Evolutionary conservation across 2,329 filamentous ascomycete species (phyloP).

Genomic region (Plectosphaerella plurivora): DNA sequence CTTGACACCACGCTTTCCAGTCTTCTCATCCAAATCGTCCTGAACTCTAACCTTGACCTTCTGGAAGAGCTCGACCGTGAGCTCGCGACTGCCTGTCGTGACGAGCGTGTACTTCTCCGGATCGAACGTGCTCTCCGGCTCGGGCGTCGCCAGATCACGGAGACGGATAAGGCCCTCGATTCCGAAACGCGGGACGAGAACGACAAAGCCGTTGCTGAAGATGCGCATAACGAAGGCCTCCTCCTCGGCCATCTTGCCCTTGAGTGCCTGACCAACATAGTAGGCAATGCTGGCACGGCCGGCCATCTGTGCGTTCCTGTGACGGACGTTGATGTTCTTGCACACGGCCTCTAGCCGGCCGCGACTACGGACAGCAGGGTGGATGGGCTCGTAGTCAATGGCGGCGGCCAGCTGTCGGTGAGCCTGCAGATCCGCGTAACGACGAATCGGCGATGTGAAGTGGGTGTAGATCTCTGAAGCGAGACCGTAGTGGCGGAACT

Average conservation of each 20-base stretch:
- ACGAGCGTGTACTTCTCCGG: slow-evolving; percentile 76
- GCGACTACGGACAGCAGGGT: slow-evolving; percentile 74
- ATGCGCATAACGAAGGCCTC: slow-evolving; percentile 96
- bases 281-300: slow-evolving; percentile 94
- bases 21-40: slow-evolving; percentile 89
- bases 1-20: slow-evolving; percentile 91
- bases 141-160: slow-evolving; percentile 72
- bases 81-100: slow-evolving; percentile 48
- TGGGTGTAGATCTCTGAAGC: slow-evolving; percentile 98
- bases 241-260: slow-evolving; percentile 70
- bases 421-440: slow-evolving; percentile 93
- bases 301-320: slow-evolving; percentile 95
- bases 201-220: slow-evolving; percentile 95
- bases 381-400: slow-evolving; percentile 87
- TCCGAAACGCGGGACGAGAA: slow-evolving; percentile 92
- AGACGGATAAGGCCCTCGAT: slow-evolving; percentile 89
- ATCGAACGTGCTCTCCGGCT: slow-evolving; percentile 79
- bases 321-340: slow-evolving; percentile 96
- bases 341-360: slow-evolving; percentile 88
- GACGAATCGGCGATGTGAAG: slow-evolving; percentile 94
- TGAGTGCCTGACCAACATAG: slow-evolving; percentile 94
- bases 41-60: slow-evolving; percentile 85
- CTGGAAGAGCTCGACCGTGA: slow-evolving; percentile 79
- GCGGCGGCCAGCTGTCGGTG: slow-evolving; percentile 93
- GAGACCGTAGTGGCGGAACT: slow-evolving; percentile 95